Evolutionary conservation across 108 stramenopile genomes (phyloP).

Genomic region (Discostella pseudostelligera): DNA sequence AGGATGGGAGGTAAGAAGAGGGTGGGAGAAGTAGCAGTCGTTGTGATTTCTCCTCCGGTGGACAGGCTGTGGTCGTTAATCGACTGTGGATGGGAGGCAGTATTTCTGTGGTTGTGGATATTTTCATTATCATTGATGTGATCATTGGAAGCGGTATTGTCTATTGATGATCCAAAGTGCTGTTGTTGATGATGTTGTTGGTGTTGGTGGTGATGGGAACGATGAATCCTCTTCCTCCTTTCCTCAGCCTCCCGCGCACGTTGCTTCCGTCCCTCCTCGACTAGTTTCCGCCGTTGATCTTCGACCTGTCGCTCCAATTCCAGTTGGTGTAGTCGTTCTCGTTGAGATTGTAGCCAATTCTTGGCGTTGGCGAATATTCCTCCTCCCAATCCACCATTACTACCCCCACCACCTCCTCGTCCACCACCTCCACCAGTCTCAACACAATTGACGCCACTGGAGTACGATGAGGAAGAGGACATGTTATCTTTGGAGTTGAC

Average conservation of each 20-base stretch:
- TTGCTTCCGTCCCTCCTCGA: slow-evolving; percentile 45
- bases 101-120: no score
- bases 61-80: no score
- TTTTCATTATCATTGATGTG: no score
- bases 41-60: no score
- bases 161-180: no score
- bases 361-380: slow-evolving; percentile 35
- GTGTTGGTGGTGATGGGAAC: neutral
- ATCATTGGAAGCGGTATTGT: no score
- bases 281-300: slow-evolving; percentile 40
- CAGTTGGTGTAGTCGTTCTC: slow-evolving; percentile 38
- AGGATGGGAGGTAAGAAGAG: no score
- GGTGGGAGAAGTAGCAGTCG: no score
- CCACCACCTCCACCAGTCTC: neutral
- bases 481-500: slow-evolving; percentile 11
- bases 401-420: neutral
- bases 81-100: no score
- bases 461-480: no score
- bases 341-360: slow-evolving; percentile 41
- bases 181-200: neutral
- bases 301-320: slow-evolving; percentile 49
- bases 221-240: slow-evolving; percentile 11
- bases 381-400: neutral
- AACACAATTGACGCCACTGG: no score
- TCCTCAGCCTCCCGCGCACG: slow-evolving; percentile 23